Evolutionary conservation across 2,329 filamentous ascomycete genomes (phyloP), one percentile per base, ranked within the genome.

Genomic region (Phyllosticta citribraziliensis): DNA sequence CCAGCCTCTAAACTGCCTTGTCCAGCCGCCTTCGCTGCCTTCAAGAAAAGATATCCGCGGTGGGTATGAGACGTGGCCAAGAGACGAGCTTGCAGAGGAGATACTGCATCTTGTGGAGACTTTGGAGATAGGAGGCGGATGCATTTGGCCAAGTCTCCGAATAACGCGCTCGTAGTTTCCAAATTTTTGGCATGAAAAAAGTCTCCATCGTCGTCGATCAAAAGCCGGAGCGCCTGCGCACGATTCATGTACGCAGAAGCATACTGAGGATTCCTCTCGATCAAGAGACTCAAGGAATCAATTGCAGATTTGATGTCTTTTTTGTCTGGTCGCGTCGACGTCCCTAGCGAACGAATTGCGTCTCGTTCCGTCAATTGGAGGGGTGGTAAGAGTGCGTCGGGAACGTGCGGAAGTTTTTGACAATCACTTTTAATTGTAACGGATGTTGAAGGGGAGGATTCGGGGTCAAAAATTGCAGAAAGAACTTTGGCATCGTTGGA

Each of bases 191-290:
- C 14, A 10, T 35, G 20, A 25, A 62, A 63, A 52, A 58, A 59
- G 9, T 12, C 24, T n/a, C 5, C 51, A 14, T 60, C 76, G 68
- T 88, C 85, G 11, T 85, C 86, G 64, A 87, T 84, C 61, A 85
- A 73, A 55, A 86, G 77, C 22, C 87, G 76, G 30, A 82, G 67
- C 9, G 86, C 80, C 71, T 92, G 89, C 2, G 86, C 88, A 56
- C 88, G 81, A 72, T 93, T 92, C 70, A 91, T 88, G 62, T 84
- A 82, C 5, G 85, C 87, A 64, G 86, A 89, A 22, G 88, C 87
- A 72, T 92, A 92, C 33, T 76, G 73, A 2, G 88, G 86, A 58
- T 84, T 70, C 24, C 81, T 73, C 2, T 75, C 68, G 51, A 91
- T 82, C 33, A 91, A 76, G 2, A 72, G 69, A 30, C 80, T 78